Evolutionary conservation across 2,329 filamentous ascomycete species (phyloP).

Genomic region (Rutstroemia sp.): DNA sequence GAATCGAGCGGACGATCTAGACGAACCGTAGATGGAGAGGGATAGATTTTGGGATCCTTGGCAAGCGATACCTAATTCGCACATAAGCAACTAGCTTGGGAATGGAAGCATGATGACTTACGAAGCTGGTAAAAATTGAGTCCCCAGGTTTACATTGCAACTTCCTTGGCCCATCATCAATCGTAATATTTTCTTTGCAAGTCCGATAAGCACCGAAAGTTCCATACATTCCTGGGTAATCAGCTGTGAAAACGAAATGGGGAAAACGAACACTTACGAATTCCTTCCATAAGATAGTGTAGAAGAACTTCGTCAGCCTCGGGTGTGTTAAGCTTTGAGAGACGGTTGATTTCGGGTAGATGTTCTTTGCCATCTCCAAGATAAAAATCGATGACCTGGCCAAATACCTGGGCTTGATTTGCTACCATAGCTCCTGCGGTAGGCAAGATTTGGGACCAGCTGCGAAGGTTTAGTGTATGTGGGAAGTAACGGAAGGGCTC

Average conservation of each 20-base stretch:
- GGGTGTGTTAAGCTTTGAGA: conserved; percentile 46
- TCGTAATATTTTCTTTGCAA: conserved; percentile 6
- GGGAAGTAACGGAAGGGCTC: conserved; percentile 47
- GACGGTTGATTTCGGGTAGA: conserved; percentile 49
- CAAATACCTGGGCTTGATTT: conserved; percentile 64
- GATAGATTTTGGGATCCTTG: conserved; percentile 49
- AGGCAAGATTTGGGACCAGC: conserved; percentile 55
- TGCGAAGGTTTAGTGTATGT: background rate
- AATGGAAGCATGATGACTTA: background rate
- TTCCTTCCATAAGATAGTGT: conserved; percentile 59
- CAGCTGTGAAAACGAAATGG: background rate
- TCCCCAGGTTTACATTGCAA: conserved; percentile 6
- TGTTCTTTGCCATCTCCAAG: conserved; percentile 50
- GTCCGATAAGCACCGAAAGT: conserved; percentile 52
- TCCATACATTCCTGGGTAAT: conserved; percentile 44
- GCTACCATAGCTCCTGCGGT: conserved; percentile 59
- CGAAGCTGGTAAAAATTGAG: conserved; percentile 4
- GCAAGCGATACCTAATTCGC: background rate
- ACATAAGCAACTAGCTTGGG: background rate
- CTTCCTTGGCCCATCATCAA: conserved; percentile 3
- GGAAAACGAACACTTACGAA: conserved; percentile 4
- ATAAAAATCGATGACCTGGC: conserved; percentile 65
- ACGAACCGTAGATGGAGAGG: conserved; percentile 51
- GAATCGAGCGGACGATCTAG: conserved; percentile 53
- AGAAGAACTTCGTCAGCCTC: conserved; percentile 55